These are phyloP conservation scores for Tilletia setariae DNA, from an alignment of 1,284 basidiomycete species.

Conservation along the genomic window DNA sequence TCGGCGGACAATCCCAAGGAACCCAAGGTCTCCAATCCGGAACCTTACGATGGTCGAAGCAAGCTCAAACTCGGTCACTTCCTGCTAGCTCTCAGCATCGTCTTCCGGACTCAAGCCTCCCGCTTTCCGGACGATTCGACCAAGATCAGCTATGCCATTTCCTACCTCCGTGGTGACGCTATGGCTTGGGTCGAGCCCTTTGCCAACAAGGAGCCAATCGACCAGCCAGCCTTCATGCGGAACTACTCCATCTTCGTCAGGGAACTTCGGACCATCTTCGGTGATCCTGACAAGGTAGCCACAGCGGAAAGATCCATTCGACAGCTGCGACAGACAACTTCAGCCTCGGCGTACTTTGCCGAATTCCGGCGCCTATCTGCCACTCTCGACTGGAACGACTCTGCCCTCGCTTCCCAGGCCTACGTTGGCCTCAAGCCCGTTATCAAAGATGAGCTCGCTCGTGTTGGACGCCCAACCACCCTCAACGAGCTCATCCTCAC, in stretches of 20 bases:
- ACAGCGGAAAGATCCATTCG: background rate
- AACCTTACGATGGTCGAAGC: background rate
- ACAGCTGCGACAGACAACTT: background rate
- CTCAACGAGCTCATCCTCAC: too few species aligned
- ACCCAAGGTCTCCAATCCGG: background rate
- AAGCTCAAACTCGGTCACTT: background rate
- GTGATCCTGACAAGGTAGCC: conserved; percentile 1
- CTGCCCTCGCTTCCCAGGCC: conserved; percentile 1
- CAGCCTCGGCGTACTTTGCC: background rate
- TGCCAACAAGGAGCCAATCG: background rate
- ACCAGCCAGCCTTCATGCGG: background rate
- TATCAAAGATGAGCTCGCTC: conserved; percentile 3
- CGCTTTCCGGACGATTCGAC: background rate
- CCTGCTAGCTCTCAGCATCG: conserved; percentile 1
- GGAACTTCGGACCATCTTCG: background rate
- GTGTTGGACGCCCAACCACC: too few species aligned
- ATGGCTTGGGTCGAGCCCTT: conserved; percentile 4
- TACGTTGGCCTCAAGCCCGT: background rate
- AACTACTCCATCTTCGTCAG: background rate
- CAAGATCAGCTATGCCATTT: background rate
- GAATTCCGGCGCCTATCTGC: background rate
- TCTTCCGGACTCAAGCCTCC: background rate
- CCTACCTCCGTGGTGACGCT: background rate
- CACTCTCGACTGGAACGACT: conserved; percentile 6
- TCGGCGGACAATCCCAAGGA: background rate